Conservation (phyloP, 2,329 filamentous ascomycete species). For the Fusarium falciforme region DNA sequence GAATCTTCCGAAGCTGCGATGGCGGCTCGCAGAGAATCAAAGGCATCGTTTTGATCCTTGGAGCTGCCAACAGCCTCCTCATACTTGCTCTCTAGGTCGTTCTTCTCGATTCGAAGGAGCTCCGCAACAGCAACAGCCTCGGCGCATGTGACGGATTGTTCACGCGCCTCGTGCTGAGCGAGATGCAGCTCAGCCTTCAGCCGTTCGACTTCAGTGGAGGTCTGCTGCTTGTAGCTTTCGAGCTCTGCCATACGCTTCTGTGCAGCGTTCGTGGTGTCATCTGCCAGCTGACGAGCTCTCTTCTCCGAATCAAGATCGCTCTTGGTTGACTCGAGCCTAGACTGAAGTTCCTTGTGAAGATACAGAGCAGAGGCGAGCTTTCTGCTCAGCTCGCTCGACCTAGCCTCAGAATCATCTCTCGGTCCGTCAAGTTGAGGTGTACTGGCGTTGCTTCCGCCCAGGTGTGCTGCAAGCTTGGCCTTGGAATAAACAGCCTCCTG, state of each 20-base stretch:
- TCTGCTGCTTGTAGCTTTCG: constrained; percentile 85
- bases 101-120: constrained; percentile 86
- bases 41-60: constrained; percentile 75
- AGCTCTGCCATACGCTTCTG: constrained; percentile 87
- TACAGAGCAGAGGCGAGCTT: constrained; percentile 86
- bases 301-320: constrained; percentile 84
- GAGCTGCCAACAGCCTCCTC: constrained; percentile 74
- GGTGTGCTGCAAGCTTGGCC: constrained; percentile 86
- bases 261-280: constrained; percentile 86
- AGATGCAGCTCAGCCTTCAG: constrained; percentile 88
- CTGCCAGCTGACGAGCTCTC: constrained; percentile 83
- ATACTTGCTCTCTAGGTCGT: constrained; percentile 77
- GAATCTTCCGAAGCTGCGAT: constrained; percentile 84
- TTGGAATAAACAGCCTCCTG: constrained; percentile 96
- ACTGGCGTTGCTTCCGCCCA: constrained; percentile 71
- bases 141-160: constrained; percentile 81
- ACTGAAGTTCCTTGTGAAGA: constrained; percentile 82
- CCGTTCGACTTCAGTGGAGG: constrained; percentile 85
- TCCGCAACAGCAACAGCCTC: constrained; percentile 81
- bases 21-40: constrained; percentile 81
- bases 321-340: constrained; percentile 75
- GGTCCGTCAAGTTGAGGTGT: constrained; percentile 70
- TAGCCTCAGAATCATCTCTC: constrained; percentile 66
- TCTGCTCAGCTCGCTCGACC: constrained; percentile 77
- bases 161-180: constrained; percentile 79